These are phyloP conservation scores for Coemansia sp. DNA, from an alignment of 192 early-diverging fungal species.

Conservation along the genomic window DNA sequence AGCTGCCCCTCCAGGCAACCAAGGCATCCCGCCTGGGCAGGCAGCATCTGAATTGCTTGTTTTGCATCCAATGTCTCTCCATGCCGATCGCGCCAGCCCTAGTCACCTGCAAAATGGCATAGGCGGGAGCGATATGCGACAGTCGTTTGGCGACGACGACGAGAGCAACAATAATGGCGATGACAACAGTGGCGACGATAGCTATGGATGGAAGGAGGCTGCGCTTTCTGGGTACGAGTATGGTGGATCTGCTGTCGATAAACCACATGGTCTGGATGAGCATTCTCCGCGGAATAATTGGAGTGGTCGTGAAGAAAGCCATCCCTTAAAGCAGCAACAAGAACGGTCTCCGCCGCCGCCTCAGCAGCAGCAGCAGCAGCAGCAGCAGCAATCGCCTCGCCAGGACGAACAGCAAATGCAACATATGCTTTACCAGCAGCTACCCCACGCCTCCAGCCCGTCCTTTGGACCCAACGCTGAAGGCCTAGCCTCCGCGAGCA, in stretches of 20 bases:
- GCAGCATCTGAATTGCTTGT: conserved; percentile 36
- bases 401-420: background rate
- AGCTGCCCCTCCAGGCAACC: background rate
- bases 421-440: conserved; percentile 7
- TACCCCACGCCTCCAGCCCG: conserved; percentile 1
- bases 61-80: conserved; percentile 40
- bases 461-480: conserved; percentile 13
- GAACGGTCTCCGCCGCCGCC: background rate
- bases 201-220: conserved; percentile 1
- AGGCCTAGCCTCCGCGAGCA: background rate
- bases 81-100: background rate
- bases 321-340: conserved; percentile 9
- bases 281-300: background rate
- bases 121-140: background rate
- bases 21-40: conserved; percentile 24
- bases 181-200: background rate
- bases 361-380: conserved; percentile 15
- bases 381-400: background rate
- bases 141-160: conserved; percentile 8
- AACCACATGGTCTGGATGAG: background rate
- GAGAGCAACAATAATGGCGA: background rate
- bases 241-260: background rate
- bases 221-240: conserved; percentile 44
- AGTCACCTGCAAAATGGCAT: conserved; percentile 1
- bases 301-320: conserved; percentile 1